A percentile compares a stretch with the other conserved stretches of the same genome.
Evolutionary conservation across 2,329 filamentous ascomycete species (phyloP).

Genomic region (Acephala macrosclerotiorum): DNA sequence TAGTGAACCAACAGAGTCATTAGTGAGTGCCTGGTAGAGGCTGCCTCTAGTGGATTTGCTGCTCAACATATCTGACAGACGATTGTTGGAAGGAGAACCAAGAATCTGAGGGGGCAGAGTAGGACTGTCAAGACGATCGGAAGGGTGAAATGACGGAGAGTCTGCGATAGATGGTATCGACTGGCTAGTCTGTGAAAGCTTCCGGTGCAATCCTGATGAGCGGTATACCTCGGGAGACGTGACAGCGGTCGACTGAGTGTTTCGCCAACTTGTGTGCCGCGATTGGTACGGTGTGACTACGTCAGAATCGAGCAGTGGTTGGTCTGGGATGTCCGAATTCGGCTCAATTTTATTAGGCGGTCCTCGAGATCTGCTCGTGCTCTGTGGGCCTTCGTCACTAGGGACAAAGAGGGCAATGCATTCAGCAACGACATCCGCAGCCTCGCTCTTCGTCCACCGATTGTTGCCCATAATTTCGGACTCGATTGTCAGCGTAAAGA

Average conservation of each 20-base stretch:
- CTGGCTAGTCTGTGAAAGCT: slow-evolving; percentile 59
- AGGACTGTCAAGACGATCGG: slow-evolving; percentile 62
- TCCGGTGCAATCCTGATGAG: slow-evolving; percentile 49
- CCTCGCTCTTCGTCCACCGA: slow-evolving; percentile 81
- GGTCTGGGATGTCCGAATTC: slow-evolving; percentile 40
- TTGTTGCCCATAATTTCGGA: slow-evolving; percentile 79
- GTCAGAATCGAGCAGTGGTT: slow-evolving; percentile 37
- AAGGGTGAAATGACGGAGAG: slow-evolving; percentile 42
- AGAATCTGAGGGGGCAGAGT: slow-evolving; percentile 61
- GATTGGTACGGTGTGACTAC: slow-evolving; percentile 36
- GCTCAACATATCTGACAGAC: slow-evolving; percentile 66
- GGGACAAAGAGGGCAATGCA: slow-evolving; percentile 72
- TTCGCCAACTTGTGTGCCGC: slow-evolving; percentile 57
- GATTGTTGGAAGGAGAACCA: slow-evolving; percentile 58
- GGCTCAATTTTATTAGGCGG: slow-evolving; percentile 28
- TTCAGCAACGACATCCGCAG: slow-evolving; percentile 80
- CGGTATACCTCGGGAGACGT: slow-evolving; percentile 49
- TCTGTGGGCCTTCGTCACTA: slow-evolving; percentile 32
- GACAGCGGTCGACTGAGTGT: slow-evolving; percentile 56
- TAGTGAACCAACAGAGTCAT: slow-evolving; percentile 61
- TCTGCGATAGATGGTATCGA: slow-evolving; percentile 54
- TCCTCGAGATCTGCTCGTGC: slow-evolving; percentile 27
- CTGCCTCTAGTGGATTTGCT: slow-evolving; percentile 63
- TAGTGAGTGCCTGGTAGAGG: slow-evolving; percentile 61
- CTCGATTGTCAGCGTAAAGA: slow-evolving; percentile 80